Percentiles rank a stretch among this genome's conserved stretches.
Evolutionary conservation across 2,329 filamentous ascomycete species (phyloP).

Genomic region (Penicillium sp.): DNA sequence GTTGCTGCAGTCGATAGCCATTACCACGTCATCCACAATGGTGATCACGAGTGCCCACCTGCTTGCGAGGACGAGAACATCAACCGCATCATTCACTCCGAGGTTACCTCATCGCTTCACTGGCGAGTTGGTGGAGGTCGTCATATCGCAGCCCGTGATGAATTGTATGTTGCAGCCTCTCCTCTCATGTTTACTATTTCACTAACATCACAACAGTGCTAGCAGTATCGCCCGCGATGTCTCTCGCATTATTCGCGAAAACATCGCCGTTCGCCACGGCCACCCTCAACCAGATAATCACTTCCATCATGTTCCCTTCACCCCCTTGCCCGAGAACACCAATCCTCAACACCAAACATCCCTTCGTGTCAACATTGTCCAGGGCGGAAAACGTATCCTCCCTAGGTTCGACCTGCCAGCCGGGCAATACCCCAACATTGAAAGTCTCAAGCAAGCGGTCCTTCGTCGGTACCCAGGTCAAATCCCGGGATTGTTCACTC

Average conservation of each 20-base stretch:
- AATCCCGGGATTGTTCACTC: constrained; percentile 23
- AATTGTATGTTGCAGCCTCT: constrained; percentile 39
- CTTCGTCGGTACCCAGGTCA: constrained; percentile 34
- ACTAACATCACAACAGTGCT: constrained; percentile 36
- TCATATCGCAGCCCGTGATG: constrained; percentile 35
- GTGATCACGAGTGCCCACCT: constrained; percentile 32
- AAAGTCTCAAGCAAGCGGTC: constrained; percentile 33
- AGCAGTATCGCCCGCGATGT: constrained; percentile 44
- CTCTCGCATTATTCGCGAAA: constrained; percentile 44
- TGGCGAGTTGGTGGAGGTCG: constrained; percentile 41
- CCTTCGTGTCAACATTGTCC: constrained; percentile 42
- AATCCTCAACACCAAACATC: constrained; percentile 25
- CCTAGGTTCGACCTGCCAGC: constrained; percentile 40
- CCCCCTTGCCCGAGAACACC: constrained; percentile 11
- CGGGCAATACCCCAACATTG: constrained; percentile 36
- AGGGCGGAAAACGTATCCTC: constrained; percentile 42
- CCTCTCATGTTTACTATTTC: not conserved
- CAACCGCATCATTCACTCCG: constrained; percentile 38
- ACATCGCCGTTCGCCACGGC: constrained; percentile 28
- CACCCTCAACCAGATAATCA: constrained; percentile 14
- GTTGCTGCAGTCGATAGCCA: constrained; percentile 49
- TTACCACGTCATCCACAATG: constrained; percentile 43
- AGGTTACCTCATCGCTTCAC: constrained; percentile 30
- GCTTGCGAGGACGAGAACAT: constrained; percentile 39
- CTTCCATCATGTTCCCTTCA: constrained; percentile 19